Evolutionary conservation across 345 rosid species (phyloP), one percentile per base, ranked within the genome.

Genomic region (Moricandia moricandioides): DNA sequence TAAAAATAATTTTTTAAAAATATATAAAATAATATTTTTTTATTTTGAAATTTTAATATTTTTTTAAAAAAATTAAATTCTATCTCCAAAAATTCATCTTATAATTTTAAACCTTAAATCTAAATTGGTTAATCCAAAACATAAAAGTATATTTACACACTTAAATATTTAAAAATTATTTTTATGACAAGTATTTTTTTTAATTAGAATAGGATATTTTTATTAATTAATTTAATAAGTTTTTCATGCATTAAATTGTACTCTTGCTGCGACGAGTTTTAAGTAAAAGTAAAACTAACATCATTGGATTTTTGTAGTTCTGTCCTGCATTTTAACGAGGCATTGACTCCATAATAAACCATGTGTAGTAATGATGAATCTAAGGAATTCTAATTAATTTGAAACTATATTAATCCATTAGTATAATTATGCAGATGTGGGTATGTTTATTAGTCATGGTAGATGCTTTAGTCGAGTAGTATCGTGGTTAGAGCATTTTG

Each of bases 221-320:
- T n/a, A n/a, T 21, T 21, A 21, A 21, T 2, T 21, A 21, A 1
- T 35, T 35, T 51, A 34, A 68, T 16, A 31, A 55, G 18, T 1
- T 27, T 64, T n/a, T 54, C 70, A 55, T 29, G 27, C 11, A 29
- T 29, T n/a, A 17, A 57, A 37, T 4, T 65, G 65, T 73, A 55
- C 64, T 64, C 12, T 40, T 43, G 43, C 65, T 21, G 24, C 24
- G 43, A 73, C 56, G 34, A 65, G 10, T 54, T 63, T 45, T 65
- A 40, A 55, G 21, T 64, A 39, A 64, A 21, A 21, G 24, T 21
- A 21, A 21, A 21, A 21, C 24, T 21, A 21, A 21, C n/a, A 57
- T 31, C 17, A 58, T 27, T 29, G 37, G 26, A 57, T 4, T 21
- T 55, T 10, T 55, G 59, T 21, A 55, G 30, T 10, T 18, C 10